phyloP scores from a whole-genome alignment of 768 basidiomycete species.

The Tylopilus cervinicoccineus region DNA sequence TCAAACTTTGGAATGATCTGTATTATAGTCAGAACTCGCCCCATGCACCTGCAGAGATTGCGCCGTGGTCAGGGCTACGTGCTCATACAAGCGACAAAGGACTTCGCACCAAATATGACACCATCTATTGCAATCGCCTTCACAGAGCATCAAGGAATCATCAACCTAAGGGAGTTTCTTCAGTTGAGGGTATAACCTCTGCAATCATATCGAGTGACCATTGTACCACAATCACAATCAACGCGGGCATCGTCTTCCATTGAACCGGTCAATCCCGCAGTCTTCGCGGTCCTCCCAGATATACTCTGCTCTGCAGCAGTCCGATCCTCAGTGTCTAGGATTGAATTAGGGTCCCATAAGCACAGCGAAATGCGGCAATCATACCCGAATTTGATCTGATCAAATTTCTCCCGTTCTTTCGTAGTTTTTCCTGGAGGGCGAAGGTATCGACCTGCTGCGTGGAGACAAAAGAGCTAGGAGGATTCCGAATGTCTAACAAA shows the following conservation, averaged over 20 bases:
- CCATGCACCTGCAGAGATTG: slow-evolving; percentile 34
- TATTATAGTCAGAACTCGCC: slow-evolving; percentile 20
- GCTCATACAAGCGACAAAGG: neutral
- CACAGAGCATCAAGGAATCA: slow-evolving; percentile 58
- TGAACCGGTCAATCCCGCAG: slow-evolving; percentile 8
- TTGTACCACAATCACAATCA: slow-evolving; percentile 69
- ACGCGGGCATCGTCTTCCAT: slow-evolving; percentile 38
- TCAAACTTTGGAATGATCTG: neutral
- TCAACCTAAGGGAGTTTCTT: slow-evolving; percentile 40
- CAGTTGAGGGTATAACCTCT: neutral
- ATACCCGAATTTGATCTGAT: slow-evolving; percentile 40
- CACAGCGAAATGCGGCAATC: slow-evolving; percentile 20
- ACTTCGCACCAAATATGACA: slow-evolving; percentile 66
- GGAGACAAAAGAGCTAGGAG: slow-evolving; percentile 17
- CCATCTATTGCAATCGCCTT: slow-evolving; percentile 71
- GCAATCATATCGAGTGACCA: slow-evolving; percentile 30
- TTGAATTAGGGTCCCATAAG: neutral
- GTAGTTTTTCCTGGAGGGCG: slow-evolving; percentile 32
- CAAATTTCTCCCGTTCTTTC: slow-evolving; percentile 5
- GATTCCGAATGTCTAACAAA: slow-evolving; percentile 24
- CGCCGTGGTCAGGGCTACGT: neutral
- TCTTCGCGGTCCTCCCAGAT: neutral
- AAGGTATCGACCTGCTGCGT: slow-evolving; percentile 38
- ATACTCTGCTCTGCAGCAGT: slow-evolving; percentile 10
- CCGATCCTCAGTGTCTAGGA: slow-evolving; percentile 33